Percentiles rank a stretch among this genome's conserved stretches.
Evolutionary conservation across 495 filamentous ascomycete species (phyloP).

Genomic region (Aspergillus olivimuriae): DNA sequence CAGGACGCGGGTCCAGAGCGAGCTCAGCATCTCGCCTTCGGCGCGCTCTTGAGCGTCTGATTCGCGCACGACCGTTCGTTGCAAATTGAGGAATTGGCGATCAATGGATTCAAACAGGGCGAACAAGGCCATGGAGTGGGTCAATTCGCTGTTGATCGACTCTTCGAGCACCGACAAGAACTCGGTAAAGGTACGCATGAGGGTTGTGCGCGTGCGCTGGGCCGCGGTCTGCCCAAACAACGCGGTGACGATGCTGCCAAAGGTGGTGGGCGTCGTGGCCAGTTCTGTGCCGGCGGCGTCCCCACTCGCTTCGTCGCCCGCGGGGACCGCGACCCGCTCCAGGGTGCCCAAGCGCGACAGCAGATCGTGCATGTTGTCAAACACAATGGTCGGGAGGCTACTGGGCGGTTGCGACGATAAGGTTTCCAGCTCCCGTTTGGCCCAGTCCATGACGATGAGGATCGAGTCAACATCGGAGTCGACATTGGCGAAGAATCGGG

Average conservation of each 20-base stretch:
- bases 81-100: slow-evolving; percentile 78
- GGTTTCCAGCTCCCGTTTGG: slow-evolving; percentile 66
- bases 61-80: slow-evolving; percentile 80
- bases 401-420: slow-evolving; percentile 47
- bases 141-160: slow-evolving; percentile 74
- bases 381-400: slow-evolving; percentile 55
- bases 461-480: slow-evolving; percentile 90
- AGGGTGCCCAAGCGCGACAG: slow-evolving; percentile 62
- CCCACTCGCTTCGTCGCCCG: too few relatives aligned
- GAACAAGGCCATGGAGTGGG: slow-evolving; percentile 69
- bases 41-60: slow-evolving; percentile 68
- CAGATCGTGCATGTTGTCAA: slow-evolving; percentile 74
- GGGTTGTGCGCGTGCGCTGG: slow-evolving; percentile 70
- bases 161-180: slow-evolving; percentile 85
- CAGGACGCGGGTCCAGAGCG: slow-evolving; percentile 78
- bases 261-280: slow-evolving; percentile 49
- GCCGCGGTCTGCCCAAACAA: slow-evolving; percentile 73
- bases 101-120: slow-evolving; percentile 82
- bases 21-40: slow-evolving; percentile 72
- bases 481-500: slow-evolving; percentile 83
- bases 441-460: slow-evolving; percentile 92
- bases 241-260: slow-evolving; percentile 59
- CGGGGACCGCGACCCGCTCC: slow-evolving; percentile 33
- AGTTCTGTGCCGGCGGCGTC: slow-evolving; percentile 38
- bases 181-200: slow-evolving; percentile 81